phyloP scores from a whole-genome alignment of 371 early-diverging fungal genomes.

The Mucor indicus region DNA sequence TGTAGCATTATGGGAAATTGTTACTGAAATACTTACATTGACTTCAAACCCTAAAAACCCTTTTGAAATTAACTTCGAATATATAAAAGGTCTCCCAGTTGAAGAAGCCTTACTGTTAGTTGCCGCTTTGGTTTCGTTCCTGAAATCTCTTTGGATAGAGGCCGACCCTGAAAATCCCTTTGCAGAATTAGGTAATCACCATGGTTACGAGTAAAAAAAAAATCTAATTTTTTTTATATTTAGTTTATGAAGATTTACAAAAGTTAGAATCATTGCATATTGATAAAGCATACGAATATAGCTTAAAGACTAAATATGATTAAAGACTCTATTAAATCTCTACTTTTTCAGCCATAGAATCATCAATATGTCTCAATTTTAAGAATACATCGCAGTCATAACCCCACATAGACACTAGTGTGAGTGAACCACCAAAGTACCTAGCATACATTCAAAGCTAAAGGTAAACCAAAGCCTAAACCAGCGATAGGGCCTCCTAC shows the following conservation, averaged over 20 bases:
- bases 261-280: slow-evolving; percentile 7
- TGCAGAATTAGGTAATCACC: slow-evolving; percentile 37
- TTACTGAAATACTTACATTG: slow-evolving; percentile 64
- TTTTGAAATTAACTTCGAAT: slow-evolving; percentile 63
- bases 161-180: slow-evolving; percentile 34
- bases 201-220: not conserved
- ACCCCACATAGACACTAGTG: slow-evolving; percentile 81
- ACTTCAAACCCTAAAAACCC: slow-evolving; percentile 65
- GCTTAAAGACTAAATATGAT: too few relatives aligned
- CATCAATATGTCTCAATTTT: slow-evolving; percentile 76
- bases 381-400: slow-evolving; percentile 94
- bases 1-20: slow-evolving; percentile 73
- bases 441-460: slow-evolving; percentile 91
- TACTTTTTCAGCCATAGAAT: slow-evolving; percentile 48
- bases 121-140: slow-evolving; percentile 67
- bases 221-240: not conserved
- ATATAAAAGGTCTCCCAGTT: slow-evolving; percentile 55
- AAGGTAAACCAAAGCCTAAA: slow-evolving; percentile 81
- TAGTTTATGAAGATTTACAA: slow-evolving; percentile 5
- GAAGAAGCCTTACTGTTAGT: slow-evolving; percentile 64
- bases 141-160: slow-evolving; percentile 61
- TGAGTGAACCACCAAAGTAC: slow-evolving; percentile 92
- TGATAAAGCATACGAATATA: slow-evolving; percentile 2
- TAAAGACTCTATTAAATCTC: too few relatives aligned
- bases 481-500: slow-evolving; percentile 85